Evolutionary conservation across 2,329 filamentous ascomycete genomes (phyloP).

Genomic region (Daldinia sp.): DNA sequence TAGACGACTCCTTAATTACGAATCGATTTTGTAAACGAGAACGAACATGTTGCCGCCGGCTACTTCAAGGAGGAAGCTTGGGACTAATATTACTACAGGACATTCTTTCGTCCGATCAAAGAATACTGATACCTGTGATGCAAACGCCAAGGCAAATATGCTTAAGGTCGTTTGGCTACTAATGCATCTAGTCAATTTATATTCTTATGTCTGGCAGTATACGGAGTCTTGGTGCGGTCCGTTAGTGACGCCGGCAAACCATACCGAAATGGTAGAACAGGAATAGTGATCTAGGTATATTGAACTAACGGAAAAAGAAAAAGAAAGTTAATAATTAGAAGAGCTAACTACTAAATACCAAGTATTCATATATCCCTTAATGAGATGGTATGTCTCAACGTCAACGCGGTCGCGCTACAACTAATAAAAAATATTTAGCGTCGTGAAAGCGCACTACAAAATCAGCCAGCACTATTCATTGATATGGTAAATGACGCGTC

Average conservation of each 20-base stretch:
- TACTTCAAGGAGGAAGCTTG: no score
- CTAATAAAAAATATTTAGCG: background rate
- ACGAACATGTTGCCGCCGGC: no score
- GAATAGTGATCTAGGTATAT: no score
- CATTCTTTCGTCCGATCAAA: no score
- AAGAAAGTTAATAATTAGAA: background rate
- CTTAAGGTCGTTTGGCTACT: background rate
- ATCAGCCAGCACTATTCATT: background rate
- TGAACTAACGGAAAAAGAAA: background rate
- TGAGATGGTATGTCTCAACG: background rate
- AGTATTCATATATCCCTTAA: background rate
- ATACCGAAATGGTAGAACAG: no score
- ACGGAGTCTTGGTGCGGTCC: background rate
- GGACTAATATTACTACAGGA: no score
- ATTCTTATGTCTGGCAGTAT: no score
- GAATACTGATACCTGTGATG: no score
- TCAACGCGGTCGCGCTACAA: background rate
- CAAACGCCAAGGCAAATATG: no score
- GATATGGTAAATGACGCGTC: background rate
- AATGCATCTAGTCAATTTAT: background rate
- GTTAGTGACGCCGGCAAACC: background rate
- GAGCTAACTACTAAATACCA: background rate
- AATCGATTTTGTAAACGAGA: background rate
- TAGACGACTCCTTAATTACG: background rate
- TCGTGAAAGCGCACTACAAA: background rate